A percentile compares a stretch with the other conserved stretches of the same genome.
phyloP scores from a whole-genome alignment of 192 early-diverging fungal genomes.

The Phlyctochytrium arcticum region DNA sequence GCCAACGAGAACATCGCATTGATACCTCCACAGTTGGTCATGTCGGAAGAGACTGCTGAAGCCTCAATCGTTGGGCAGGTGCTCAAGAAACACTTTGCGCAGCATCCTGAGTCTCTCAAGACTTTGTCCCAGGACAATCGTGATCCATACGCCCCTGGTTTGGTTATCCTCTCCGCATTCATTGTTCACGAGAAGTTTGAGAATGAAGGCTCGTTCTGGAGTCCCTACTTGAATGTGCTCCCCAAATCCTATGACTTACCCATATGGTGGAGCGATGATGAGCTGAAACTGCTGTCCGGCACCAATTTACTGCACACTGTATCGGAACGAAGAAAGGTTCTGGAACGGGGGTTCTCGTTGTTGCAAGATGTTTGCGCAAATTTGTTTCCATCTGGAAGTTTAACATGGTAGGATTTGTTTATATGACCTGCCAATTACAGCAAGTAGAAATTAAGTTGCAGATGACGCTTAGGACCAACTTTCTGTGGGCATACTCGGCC shows the following conservation, averaged over 20 bases:
- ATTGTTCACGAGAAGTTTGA: conserved; percentile 35
- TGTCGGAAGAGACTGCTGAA: conserved; percentile 32
- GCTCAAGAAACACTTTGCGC: conserved; percentile 9
- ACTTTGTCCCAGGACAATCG: conserved; percentile 5
- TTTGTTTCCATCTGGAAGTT: conserved; percentile 4
- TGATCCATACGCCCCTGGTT: conserved; percentile 29
- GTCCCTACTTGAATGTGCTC: conserved; percentile 38
- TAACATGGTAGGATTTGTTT: conserved; percentile 7
- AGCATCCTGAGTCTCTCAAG: not conserved
- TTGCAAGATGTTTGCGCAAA: conserved; percentile 19
- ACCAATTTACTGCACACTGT: conserved; percentile 36
- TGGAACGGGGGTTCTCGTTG: conserved; percentile 16
- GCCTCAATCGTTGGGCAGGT: conserved; percentile 19
- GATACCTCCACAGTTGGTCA: conserved; percentile 35
- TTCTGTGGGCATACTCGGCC: conserved; percentile 44
- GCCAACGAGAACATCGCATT: conserved; percentile 16
- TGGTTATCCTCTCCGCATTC: conserved; percentile 34
- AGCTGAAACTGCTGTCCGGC: conserved; percentile 27
- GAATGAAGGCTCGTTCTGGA: conserved; percentile 30
- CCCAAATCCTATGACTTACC: conserved; percentile 35
- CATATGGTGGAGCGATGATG: conserved; percentile 34
- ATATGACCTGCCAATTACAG: too few relatives aligned
- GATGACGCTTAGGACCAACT: conserved; percentile 19
- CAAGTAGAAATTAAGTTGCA: too few relatives aligned
- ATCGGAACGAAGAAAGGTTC: conserved; percentile 23